phyloP scores from a whole-genome alignment of 2,329 filamentous ascomycete species.

The Hirsutella minnesotensis region DNA sequence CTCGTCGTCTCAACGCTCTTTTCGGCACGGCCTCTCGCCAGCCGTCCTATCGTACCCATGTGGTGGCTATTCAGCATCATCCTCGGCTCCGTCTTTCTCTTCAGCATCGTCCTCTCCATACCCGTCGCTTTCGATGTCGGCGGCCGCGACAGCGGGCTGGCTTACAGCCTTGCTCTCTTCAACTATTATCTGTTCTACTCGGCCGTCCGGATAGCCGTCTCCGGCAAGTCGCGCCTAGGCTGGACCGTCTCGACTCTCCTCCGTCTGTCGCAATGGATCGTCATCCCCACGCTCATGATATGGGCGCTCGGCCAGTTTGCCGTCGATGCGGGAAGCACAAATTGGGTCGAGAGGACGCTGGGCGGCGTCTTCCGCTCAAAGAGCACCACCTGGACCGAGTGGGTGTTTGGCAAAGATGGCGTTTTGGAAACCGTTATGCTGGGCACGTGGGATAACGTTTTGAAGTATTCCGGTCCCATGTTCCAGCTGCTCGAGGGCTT shows the following conservation, averaged over 20 bases:
- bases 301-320: slow-evolving; percentile 95
- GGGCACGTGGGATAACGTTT: slow-evolving; percentile 75
- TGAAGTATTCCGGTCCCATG: slow-evolving; percentile 83
- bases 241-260: slow-evolving; percentile 58
- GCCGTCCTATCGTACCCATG: slow-evolving; percentile 43
- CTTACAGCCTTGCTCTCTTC: slow-evolving; percentile 82
- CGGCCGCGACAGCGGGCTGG: slow-evolving; percentile 84
- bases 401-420: slow-evolving; percentile 80
- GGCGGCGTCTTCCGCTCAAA: slow-evolving; percentile 50
- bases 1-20: background rate
- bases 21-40: slow-evolving; percentile 14
- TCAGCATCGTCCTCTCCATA: slow-evolving; percentile 89
- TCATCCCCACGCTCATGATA: slow-evolving; percentile 78
- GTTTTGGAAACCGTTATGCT: slow-evolving; percentile 70
- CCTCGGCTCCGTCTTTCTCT: slow-evolving; percentile 74
- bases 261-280: slow-evolving; percentile 70
- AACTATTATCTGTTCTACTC: slow-evolving; percentile 88
- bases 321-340: slow-evolving; percentile 65
- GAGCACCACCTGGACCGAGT: slow-evolving; percentile 61
- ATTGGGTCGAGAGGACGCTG: slow-evolving; percentile 76
- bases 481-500: slow-evolving; percentile 96
- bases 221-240: slow-evolving; percentile 64
- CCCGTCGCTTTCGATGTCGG: slow-evolving; percentile 97
- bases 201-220: slow-evolving; percentile 65
- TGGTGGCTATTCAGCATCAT: slow-evolving; percentile 69